Evolutionary conservation across 208 protist species (phyloP), one percentile per base, ranked within the genome.

Genomic region (Leishmania lainsoni): DNA sequence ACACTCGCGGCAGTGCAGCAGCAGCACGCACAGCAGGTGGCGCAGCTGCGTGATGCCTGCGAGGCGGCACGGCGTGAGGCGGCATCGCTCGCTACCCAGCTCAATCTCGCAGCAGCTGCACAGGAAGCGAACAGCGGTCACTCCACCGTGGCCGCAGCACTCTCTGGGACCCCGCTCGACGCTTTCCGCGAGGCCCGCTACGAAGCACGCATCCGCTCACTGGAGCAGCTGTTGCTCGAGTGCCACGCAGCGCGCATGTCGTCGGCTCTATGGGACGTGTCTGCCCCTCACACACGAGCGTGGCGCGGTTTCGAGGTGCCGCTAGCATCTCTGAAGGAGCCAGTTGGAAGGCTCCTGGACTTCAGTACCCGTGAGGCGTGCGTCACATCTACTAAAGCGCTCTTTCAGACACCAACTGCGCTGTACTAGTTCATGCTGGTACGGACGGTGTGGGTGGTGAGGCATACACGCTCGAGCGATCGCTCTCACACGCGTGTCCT

Each of bases 301-400:
- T 39, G 51, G 32, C 32, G 45, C 72, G 2, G 51, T 45, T 29
- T 22, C 16, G 69, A 73, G 17, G 26, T 52, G 42, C 69, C 48
- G 26, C 69, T 45, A 51, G 72, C 72, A 22, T 20, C 51, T 42
- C 72, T 58, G 48, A 54, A 20, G n/a, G 48, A 32, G n/a, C 51
- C 71, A 58, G 29, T 45, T 9, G 51, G 6, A 8, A 16, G 49
- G n/a, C 5, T 92, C 5, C 71, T 94, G 2, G 85, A 89, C 69
- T 94, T 92, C 42, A 89, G 85, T 49, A 90, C 82, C 12, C 79
- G 80, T 17, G 84, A 87, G 5, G 76, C 74, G 2, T 86, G 90
- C 75, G 32, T 1, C 32, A 63, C 63, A 29, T 88, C 75, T 14
- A 79, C 66, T 26, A 83, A 85, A 39, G 49, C 35, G 12, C 80